Base-by-base conservation (phyloP, 2,329 filamentous ascomycete species). In the Clonostachys solani region DNA sequence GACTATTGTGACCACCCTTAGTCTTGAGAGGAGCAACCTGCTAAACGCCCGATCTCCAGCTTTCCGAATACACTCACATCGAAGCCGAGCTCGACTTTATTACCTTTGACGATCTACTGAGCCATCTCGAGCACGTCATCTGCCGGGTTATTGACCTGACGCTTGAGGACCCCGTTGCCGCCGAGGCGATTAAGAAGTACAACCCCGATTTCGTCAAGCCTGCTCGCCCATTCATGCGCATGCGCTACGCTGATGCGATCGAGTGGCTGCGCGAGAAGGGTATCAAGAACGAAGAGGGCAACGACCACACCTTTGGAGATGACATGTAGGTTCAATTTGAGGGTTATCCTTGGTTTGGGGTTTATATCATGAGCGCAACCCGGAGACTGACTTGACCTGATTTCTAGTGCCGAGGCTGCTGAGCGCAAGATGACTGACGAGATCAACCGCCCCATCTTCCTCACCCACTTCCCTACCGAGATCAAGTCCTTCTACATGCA, bases 401-500 rank as follows among this genome's bases (percentile, higher is more conserved):
- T 29, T 29, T 4, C 9, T 37, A 51, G 50, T 60, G 94, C 94
- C 55, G 94, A 97, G 71, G 94, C 94, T 12, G 94, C 94, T 12
- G 94, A 99, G 79, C 87, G 94, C 59, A 83, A 78, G 64, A 99
- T 99, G 94, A 97, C 92, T 2, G 94, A 99, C 66, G 87, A 86
- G 57, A 95, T 99, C 77, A 94, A 95, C 83, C 76, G 83, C 47
- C 94, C 94, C 52, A 96, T 99, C 68, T 89, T 97, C 75, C 79
- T 97, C 40, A 97, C 92, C 3, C 92, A 97, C 72, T 99, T 99
- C 82, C 94, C 94, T 17, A 85, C 85, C 50, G 90, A 92, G 73
- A 96, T 99, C 78, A 99, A 99, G 78, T 88, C 94, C 2, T 99
- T 99, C 69, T 99, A 99, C 80, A 99, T 99, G 94, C 86, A 92